Evolutionary conservation across 139 green algal species (phyloP).

Genomic region (Chlorella sp.): DNA sequence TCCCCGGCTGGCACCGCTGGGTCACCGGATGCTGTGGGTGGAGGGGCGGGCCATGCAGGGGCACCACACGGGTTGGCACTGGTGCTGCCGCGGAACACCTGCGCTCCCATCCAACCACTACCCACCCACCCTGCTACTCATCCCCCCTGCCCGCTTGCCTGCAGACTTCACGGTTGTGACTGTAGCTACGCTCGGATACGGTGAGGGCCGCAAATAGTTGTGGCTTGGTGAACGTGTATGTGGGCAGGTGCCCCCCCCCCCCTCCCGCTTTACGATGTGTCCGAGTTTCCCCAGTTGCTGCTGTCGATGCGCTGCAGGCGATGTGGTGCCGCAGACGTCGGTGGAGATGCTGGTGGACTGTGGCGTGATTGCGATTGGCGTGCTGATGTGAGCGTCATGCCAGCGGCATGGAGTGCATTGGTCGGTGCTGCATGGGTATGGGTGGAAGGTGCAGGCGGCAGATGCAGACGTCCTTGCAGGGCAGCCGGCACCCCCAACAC

Average conservation of each 20-base stretch:
- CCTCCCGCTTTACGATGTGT: too few species aligned
- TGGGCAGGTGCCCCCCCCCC: too few species aligned
- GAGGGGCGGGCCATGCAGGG: background rate
- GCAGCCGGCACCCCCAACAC: too few species aligned
- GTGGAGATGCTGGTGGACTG: background rate
- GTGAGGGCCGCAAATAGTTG: background rate
- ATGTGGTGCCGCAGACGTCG: background rate
- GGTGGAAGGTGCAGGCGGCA: too few species aligned
- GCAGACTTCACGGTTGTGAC: slow-evolving; percentile 14
- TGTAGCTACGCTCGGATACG: background rate
- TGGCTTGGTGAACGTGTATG: background rate
- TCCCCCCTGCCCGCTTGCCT: background rate
- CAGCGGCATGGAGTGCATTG: too few species aligned
- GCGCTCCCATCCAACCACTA: too few species aligned
- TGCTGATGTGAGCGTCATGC: slow-evolving; percentile 12
- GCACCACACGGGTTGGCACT: too few species aligned
- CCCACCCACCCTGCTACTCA: too few species aligned
- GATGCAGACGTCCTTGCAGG: too few species aligned
- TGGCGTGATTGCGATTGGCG: background rate
- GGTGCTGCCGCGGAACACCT: too few species aligned
- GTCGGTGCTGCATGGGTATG: too few species aligned
- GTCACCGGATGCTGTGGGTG: slow-evolving; percentile 2
- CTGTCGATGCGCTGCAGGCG: background rate
- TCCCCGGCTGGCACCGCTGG: slow-evolving; percentile 4
- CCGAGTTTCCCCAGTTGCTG: background rate